A percentile compares a stretch with the other conserved stretches of the same genome.
Conservation (phyloP, 305 asterid species). For the Stenogyne calaminthoides region DNA sequence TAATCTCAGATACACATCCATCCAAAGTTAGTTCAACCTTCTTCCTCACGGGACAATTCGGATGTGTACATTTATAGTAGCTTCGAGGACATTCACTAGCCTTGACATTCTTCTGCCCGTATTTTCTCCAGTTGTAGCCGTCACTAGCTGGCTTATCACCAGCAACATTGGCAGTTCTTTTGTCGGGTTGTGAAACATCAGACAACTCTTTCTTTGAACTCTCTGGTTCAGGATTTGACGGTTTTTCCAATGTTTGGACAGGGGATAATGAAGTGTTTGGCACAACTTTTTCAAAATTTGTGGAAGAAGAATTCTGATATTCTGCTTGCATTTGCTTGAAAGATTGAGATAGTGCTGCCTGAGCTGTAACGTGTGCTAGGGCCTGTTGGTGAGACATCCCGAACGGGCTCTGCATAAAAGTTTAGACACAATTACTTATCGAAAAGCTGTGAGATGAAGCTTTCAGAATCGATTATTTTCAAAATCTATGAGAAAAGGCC, state of each 20-base stretch:
- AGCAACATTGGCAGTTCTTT: conserved; percentile 33
- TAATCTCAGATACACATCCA: conserved; percentile 68
- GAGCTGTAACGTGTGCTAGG: conserved; percentile 91
- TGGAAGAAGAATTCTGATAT: conserved; percentile 44
- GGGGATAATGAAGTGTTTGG: conserved; percentile 35
- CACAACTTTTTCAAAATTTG: conserved; percentile 34
- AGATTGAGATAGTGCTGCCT: conserved; percentile 75
- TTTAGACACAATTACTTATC: conserved; percentile 10
- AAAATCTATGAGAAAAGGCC: neutral
- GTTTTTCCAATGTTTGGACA: conserved; percentile 27
- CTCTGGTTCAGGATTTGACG: conserved; percentile 38
- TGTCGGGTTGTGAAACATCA: conserved; percentile 49
- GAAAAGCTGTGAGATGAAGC: neutral
- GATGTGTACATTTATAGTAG: conserved; percentile 77
- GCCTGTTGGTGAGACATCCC: conserved; percentile 97
- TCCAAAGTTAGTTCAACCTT: conserved; percentile 65
- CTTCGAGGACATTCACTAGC: conserved; percentile 82
- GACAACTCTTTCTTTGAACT: conserved; percentile 38
- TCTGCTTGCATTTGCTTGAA: conserved; percentile 58
- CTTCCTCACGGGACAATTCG: conserved; percentile 73
- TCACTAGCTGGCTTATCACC: conserved; percentile 68
- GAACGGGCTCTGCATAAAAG: conserved; percentile 66
- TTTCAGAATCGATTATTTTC: neutral
- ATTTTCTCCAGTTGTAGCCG: conserved; percentile 96
- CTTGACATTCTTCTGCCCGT: conserved; percentile 88